phyloP scores from a whole-genome alignment of 2,329 filamentous ascomycete species.

The Diaporthe eres region DNA sequence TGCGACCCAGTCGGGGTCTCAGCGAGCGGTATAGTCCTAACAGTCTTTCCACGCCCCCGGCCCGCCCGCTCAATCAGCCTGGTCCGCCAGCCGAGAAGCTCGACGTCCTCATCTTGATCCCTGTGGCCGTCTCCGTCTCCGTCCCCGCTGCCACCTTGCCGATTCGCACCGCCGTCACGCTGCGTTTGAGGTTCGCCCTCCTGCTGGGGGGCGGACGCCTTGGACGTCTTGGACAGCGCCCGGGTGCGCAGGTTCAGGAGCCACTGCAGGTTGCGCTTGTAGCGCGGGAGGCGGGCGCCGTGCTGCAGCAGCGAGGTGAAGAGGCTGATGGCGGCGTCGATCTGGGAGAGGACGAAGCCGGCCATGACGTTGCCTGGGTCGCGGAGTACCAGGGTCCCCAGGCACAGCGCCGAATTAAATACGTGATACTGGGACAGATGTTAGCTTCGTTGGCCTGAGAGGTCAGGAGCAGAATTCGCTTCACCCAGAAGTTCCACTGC shows the following conservation, averaged over 20 bases:
- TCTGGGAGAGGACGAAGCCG: constrained; percentile 25
- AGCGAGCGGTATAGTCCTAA: constrained; percentile 24
- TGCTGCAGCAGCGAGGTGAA: constrained; percentile 30
- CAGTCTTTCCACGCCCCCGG: constrained; percentile 15
- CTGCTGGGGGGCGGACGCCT: background rate
- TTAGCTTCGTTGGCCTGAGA: background rate
- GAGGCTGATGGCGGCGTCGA: constrained; percentile 31
- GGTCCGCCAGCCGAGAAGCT: constrained; percentile 33
- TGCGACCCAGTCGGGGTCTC: constrained; percentile 2
- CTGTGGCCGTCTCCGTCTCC: background rate
- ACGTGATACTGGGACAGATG: constrained; percentile 19
- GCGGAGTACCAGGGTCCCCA: constrained; percentile 13
- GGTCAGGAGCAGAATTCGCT: background rate
- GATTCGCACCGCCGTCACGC: background rate
- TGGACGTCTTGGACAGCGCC: constrained; percentile 19
- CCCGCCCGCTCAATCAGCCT: constrained; percentile 33
- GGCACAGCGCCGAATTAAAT: constrained; percentile 25
- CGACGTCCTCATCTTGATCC: constrained; percentile 23
- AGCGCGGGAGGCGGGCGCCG: constrained; percentile 24
- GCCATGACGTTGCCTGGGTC: constrained; percentile 32
- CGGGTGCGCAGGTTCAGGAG: constrained; percentile 17
- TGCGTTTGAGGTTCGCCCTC: background rate
- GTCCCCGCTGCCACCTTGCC: too few species aligned
- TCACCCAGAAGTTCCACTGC: constrained; percentile 35
- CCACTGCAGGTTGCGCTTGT: constrained; percentile 34